Conservation (phyloP, 179 eudicot species). For the Nepenthes alata region DNA sequence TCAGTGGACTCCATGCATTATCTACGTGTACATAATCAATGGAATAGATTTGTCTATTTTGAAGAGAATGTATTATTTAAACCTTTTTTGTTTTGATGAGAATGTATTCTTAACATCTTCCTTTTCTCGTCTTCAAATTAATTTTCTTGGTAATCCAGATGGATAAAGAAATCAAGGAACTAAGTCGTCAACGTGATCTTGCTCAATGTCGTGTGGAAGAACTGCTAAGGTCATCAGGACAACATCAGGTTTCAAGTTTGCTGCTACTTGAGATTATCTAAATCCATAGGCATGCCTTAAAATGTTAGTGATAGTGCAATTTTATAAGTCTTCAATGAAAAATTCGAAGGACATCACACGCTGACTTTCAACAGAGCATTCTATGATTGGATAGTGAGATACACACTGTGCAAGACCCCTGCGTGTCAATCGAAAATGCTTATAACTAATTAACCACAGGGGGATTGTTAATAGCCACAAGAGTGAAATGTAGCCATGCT, state of each 20-base stretch:
- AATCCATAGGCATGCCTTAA: too few relatives aligned
- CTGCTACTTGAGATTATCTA: slow-evolving; percentile 16
- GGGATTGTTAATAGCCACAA: too few relatives aligned
- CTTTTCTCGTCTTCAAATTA: background rate
- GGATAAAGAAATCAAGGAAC: slow-evolving; percentile 67
- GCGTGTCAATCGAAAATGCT: too few relatives aligned
- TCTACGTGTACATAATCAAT: background rate
- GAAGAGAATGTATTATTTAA: background rate
- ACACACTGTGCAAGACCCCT: too few relatives aligned
- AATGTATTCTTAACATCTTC: too few relatives aligned
- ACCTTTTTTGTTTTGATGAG: too few relatives aligned
- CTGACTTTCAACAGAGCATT: too few relatives aligned
- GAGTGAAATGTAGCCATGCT: too few relatives aligned
- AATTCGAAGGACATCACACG: too few relatives aligned
- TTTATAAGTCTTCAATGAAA: background rate
- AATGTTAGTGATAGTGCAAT: too few relatives aligned
- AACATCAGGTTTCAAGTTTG: slow-evolving; percentile 23
- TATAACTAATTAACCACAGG: too few relatives aligned
- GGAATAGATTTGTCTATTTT: background rate
- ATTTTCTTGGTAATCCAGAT: slow-evolving; percentile 30
- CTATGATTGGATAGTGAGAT: too few relatives aligned
- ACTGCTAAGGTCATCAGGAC: slow-evolving; percentile 36
- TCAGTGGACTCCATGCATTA: background rate
- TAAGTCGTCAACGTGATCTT: slow-evolving; percentile 55
- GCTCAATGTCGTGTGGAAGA: slow-evolving; percentile 68